These are phyloP conservation scores for Helotiales sp. DNA, from an alignment of 2,329 filamentous ascomycete genomes.

Conservation along the genomic window DNA sequence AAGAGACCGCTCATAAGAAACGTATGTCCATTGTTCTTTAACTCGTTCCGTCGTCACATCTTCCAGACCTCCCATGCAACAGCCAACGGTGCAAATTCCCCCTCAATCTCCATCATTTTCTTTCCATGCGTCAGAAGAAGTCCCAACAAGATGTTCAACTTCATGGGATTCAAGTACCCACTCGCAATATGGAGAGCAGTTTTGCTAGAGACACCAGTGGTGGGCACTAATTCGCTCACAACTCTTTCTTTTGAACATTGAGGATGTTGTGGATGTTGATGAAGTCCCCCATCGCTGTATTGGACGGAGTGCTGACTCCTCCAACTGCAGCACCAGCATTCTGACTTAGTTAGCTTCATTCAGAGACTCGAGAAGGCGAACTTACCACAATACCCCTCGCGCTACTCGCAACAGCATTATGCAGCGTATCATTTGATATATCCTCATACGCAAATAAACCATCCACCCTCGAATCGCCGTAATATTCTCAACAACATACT, in stretches of 20 bases:
- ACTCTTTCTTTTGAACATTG: slow-evolving; percentile 57
- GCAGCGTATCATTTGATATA: slow-evolving; percentile 53
- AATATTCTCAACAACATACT: slow-evolving; percentile 48
- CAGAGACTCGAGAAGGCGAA: neutral
- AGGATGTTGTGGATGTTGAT: slow-evolving; percentile 51
- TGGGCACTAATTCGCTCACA: slow-evolving; percentile 49
- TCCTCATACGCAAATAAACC: slow-evolving; percentile 62
- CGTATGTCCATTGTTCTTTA: no score
- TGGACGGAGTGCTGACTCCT: slow-evolving; percentile 50
- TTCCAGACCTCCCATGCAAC: neutral
- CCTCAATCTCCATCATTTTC: slow-evolving; percentile 32
- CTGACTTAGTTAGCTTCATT: neutral
- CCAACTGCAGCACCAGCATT: slow-evolving; percentile 61
- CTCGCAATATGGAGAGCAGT: slow-evolving; percentile 47
- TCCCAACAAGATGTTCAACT: slow-evolving; percentile 56
- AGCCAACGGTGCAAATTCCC: slow-evolving; percentile 23
- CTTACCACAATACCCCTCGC: slow-evolving; percentile 55
- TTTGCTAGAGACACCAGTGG: slow-evolving; percentile 16
- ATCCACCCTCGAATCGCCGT: slow-evolving; percentile 56
- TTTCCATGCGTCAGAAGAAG: slow-evolving; percentile 33
- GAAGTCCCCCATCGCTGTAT: slow-evolving; percentile 49
- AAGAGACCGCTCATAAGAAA: no score
- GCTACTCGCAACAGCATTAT: slow-evolving; percentile 54
- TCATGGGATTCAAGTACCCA: slow-evolving; percentile 61
- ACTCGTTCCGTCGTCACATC: no score